Percentiles rank a stretch among this genome's conserved stretches.
Evolutionary conservation across 192 early-diverging fungal species (phyloP).

Genomic region (Geranomyces variabilis): DNA sequence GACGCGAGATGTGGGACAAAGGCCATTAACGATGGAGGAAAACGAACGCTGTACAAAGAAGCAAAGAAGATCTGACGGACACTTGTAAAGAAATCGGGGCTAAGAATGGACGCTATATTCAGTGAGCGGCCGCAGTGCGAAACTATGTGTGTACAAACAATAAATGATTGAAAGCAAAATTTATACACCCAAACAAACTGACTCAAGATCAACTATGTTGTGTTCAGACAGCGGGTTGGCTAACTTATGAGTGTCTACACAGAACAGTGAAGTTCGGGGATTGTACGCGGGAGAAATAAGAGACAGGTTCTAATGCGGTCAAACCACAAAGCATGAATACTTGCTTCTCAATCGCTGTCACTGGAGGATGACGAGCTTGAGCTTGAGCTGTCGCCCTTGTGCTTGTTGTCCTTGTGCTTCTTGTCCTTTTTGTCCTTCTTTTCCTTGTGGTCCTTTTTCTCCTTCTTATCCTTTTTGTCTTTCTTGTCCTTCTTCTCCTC

Average conservation of each 20-base stretch:
- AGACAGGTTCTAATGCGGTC: no score
- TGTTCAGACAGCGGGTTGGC: no score
- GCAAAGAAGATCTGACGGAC: background rate
- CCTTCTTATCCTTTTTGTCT: conserved; percentile 10
- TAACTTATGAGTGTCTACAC: no score
- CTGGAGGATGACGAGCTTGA: background rate
- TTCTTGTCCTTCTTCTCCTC: conserved; percentile 3
- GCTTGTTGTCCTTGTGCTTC: conserved; percentile 31
- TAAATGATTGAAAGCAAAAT: background rate
- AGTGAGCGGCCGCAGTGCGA: background rate
- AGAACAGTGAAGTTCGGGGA: no score
- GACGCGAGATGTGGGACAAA: background rate
- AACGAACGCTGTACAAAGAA: background rate
- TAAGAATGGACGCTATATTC: no score
- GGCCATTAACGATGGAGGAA: background rate
- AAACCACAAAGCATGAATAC: no score
- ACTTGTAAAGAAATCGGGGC: no score
- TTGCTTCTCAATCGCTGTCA: conserved; percentile 23
- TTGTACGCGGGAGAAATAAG: no score
- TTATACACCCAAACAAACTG: no score
- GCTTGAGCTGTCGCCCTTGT: conserved; percentile 8
- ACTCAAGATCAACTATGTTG: no score
- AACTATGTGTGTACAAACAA: background rate
- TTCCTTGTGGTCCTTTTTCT: conserved; percentile 16
- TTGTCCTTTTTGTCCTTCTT: conserved; percentile 20